A percentile compares a stretch with the other conserved stretches of the same genome.
These are phyloP conservation scores for Ilyonectria mors-panacis DNA, from an alignment of 2,329 filamentous ascomycete species.

Conservation along the genomic window DNA sequence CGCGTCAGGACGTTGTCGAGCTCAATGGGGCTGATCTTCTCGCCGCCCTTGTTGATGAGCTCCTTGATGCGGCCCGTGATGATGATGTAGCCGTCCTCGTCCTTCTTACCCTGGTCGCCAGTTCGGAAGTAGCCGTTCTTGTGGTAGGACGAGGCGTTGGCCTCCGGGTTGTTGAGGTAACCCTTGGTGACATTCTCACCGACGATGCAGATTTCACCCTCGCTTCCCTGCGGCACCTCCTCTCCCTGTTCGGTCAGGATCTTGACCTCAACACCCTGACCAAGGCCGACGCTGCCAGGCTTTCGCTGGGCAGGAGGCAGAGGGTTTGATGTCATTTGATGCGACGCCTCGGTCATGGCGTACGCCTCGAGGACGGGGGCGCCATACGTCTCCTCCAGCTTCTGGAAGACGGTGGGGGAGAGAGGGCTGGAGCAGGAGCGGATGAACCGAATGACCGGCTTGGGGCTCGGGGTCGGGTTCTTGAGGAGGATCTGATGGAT, in stretches of 20 bases:
- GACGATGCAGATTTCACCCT: slow-evolving; percentile 87
- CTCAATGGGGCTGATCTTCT: slow-evolving; percentile 92
- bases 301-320: slow-evolving; percentile 80
- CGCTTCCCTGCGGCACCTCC: slow-evolving; percentile 76
- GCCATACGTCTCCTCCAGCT: slow-evolving; percentile 81
- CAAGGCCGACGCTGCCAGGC: slow-evolving; percentile 86
- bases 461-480: slow-evolving; percentile 76
- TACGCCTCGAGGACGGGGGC: slow-evolving; percentile 92
- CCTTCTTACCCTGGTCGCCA: slow-evolving; percentile 87
- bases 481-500: slow-evolving; percentile 92
- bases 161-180: slow-evolving; percentile 86
- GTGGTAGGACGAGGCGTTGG: slow-evolving; percentile 82
- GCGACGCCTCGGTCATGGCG: slow-evolving; percentile 92
- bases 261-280: slow-evolving; percentile 85
- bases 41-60: slow-evolving; percentile 90
- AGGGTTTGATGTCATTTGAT: slow-evolving; percentile 86
- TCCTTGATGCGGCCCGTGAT: slow-evolving; percentile 96
- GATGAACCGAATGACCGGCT: slow-evolving; percentile 86
- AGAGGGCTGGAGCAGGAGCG: slow-evolving; percentile 89
- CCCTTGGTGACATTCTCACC: slow-evolving; percentile 89
- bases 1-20: slow-evolving; percentile 86
- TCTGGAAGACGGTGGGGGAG: slow-evolving; percentile 84
- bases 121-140: slow-evolving; percentile 87
- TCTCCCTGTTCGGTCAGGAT: slow-evolving; percentile 81
- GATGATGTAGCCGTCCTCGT: slow-evolving; percentile 84